Conservation (phyloP, 306 rosid genomes). For the Canavalia gladiata region DNA sequence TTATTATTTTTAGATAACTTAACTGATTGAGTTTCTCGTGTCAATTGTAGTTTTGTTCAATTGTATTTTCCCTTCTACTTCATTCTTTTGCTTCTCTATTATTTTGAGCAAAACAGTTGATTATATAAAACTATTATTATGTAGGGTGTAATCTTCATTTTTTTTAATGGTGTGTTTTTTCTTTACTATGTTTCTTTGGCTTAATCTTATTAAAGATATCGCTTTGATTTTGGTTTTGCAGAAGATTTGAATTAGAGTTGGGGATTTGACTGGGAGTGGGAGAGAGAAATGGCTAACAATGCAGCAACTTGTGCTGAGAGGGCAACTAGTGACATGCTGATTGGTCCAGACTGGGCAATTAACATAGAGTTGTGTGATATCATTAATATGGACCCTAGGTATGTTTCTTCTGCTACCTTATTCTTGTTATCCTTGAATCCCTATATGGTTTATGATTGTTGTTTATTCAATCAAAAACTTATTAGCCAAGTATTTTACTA, state of each 20-base stretch:
- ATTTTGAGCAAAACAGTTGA: slow-evolving; percentile 8
- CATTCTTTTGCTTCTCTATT: not conserved
- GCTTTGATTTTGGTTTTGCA: slow-evolving; percentile 21
- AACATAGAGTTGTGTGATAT: slow-evolving; percentile 94
- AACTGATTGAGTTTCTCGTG: not conserved
- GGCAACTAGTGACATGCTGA: slow-evolving; percentile 96
- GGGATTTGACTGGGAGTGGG: slow-evolving; percentile 37
- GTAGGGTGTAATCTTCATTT: not conserved
- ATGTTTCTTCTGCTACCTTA: slow-evolving; percentile 37
- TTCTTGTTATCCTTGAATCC: not conserved
- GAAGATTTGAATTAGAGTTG: slow-evolving; percentile 38
- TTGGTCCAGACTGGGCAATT: slow-evolving; percentile 96
- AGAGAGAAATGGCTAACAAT: slow-evolving; percentile 71
- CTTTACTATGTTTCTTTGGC: not conserved
- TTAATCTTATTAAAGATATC: slow-evolving; percentile 7
- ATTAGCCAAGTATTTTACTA: not conserved
- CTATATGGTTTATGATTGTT: not conserved
- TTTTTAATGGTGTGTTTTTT: not conserved
- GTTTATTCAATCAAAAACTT: not conserved
- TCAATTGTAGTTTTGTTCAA: not conserved
- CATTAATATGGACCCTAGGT: slow-evolving; percentile 89
- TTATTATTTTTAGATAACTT: not conserved
- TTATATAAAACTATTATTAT: not conserved
- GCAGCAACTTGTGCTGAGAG: slow-evolving; percentile 92
- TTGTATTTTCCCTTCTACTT: not conserved